Percentiles rank a stretch among this genome's conserved stretches.
Conservation (phyloP, 2,329 filamentous ascomycete species). For the Fulvia fulva region DNA sequence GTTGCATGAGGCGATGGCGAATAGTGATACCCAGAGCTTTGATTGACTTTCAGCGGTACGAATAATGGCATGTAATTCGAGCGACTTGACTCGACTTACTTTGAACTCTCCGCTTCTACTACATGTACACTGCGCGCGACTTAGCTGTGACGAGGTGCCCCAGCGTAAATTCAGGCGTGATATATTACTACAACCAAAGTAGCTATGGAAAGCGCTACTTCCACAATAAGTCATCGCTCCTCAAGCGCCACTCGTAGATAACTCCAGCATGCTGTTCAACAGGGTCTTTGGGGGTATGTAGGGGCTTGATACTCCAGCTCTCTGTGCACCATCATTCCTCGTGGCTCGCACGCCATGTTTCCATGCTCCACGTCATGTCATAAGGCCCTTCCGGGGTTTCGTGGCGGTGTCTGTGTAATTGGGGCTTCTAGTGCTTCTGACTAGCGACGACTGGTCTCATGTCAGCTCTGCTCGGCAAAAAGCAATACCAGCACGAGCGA, state of each 20-base stretch:
- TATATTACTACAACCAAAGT: constrained; percentile 19
- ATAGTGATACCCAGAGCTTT: constrained; percentile 23
- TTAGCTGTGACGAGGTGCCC: too few species aligned
- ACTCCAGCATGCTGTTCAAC: constrained; percentile 18
- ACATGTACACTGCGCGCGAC: not conserved
- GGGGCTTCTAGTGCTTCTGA: constrained; percentile 17
- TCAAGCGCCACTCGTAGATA: constrained; percentile 18
- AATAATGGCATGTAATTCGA: constrained; percentile 1
- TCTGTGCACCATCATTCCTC: constrained; percentile 1
- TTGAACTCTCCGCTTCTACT: not conserved
- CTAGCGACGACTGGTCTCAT: constrained; percentile 19
- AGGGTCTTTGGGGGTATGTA: constrained; percentile 17
- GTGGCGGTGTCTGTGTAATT: constrained; percentile 4
- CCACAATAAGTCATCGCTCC: constrained; percentile 15
- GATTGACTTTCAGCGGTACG: constrained; percentile 1
- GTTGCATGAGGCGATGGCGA: constrained; percentile 8
- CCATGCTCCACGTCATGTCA: constrained; percentile 11
- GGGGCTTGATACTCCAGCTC: not conserved
- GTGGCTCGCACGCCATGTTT: constrained; percentile 6
- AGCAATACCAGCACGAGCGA: not conserved
- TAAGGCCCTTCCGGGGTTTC: constrained; percentile 5
- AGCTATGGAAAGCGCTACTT: constrained; percentile 14
- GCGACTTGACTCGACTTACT: not conserved
- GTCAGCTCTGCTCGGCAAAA: constrained; percentile 2
- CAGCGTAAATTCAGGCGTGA: not conserved